A percentile compares a stretch with the other conserved stretches of the same genome.
phyloP scores from a whole-genome alignment of 2,329 filamentous ascomycete species.

The Zymoseptoria brevis region DNA sequence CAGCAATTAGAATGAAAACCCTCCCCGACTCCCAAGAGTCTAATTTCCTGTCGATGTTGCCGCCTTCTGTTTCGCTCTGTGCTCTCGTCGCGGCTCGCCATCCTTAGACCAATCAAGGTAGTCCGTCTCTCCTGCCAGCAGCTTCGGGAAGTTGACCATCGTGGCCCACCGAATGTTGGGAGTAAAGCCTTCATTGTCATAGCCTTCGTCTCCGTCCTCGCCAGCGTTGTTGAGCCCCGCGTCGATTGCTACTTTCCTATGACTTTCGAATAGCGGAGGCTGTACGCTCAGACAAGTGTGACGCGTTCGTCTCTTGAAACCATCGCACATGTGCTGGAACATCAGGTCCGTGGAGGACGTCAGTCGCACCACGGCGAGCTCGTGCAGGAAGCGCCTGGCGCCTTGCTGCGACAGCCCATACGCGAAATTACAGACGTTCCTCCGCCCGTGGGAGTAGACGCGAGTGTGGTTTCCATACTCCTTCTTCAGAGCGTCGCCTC shows the following conservation, averaged over 20 bases:
- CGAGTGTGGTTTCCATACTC: constrained; percentile 34
- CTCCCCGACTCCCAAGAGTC: neutral
- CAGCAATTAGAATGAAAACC: neutral
- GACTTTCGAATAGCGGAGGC: constrained; percentile 43
- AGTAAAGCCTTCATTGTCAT: constrained; percentile 26
- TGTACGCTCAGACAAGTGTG: constrained; percentile 36
- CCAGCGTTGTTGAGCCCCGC: constrained; percentile 33
- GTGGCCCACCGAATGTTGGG: constrained; percentile 36
- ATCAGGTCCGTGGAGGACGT: constrained; percentile 32
- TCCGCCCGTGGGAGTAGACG: constrained; percentile 36
- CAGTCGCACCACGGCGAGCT: constrained; percentile 37
- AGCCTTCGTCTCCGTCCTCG: constrained; percentile 26
- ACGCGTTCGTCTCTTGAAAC: constrained; percentile 21
- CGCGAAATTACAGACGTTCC: constrained; percentile 36
- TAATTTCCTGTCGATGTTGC: neutral
- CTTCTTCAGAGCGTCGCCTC: constrained; percentile 10
- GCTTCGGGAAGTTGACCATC: constrained; percentile 34
- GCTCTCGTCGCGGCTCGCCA: neutral
- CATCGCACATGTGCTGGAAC: constrained; percentile 27
- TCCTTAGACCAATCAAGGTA: constrained; percentile 20
- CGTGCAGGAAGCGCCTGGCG: constrained; percentile 37
- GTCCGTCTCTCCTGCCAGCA: constrained; percentile 32
- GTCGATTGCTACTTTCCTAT: constrained; percentile 34
- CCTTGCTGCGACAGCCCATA: constrained; percentile 42
- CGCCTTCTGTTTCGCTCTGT: constrained; percentile 1